Evolutionary conservation across 1,284 basidiomycete genomes (phyloP), one percentile per base, ranked within the genome.

Genomic region (Cutaneotrichosporon dermatis): DNA sequence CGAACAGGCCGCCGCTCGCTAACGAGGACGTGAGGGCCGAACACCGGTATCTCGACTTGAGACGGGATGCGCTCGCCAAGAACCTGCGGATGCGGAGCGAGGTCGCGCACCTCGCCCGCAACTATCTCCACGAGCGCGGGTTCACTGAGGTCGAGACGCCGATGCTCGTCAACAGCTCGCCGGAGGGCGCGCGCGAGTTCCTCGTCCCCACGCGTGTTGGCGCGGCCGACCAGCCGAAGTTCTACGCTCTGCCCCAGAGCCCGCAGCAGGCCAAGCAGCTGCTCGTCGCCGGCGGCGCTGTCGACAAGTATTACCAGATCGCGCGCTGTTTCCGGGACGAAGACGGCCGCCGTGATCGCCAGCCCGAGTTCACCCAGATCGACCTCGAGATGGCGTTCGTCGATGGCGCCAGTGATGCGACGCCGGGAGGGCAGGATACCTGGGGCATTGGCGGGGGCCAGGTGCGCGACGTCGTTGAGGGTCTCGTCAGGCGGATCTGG

Each of bases 311-410:
- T 78, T 97, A 87, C 78, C 93, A 97, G 77, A 83, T 97, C 58
- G 94, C 94, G 12, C 85, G 86, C 66, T 97, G 93, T 78, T 97
- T 97, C 82, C 85, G 94, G 44, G 93, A 97, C 76, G 94, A 97
- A 76, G 92, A 92, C 71, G 91, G 92, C 2, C 83, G 93, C 59
- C 92, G 89, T 76, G 93, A 97, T 77, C 84, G 93, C 36, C 94
- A 97, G 73, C 92, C 94, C 0, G 94, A 97, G 77, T 97, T 97
- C 77, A 97, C 94, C 16, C 93, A 97, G 79, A 83, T 97, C 64
- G 94, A 97, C 85, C 78, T 97, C 64, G 94, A 97, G 79, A 94
- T 97, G 90, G 91, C 89, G 2, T 97, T 90, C 77, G 88, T 96
- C 34, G 87, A 88, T 16, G 96, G 93, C 10, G 67, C 74, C 1